A percentile compares a stretch with the other conserved stretches of the same genome.
These are phyloP conservation scores for Arthonia radiata DNA, from an alignment of 495 filamentous ascomycete species.

Conservation along the genomic window DNA sequence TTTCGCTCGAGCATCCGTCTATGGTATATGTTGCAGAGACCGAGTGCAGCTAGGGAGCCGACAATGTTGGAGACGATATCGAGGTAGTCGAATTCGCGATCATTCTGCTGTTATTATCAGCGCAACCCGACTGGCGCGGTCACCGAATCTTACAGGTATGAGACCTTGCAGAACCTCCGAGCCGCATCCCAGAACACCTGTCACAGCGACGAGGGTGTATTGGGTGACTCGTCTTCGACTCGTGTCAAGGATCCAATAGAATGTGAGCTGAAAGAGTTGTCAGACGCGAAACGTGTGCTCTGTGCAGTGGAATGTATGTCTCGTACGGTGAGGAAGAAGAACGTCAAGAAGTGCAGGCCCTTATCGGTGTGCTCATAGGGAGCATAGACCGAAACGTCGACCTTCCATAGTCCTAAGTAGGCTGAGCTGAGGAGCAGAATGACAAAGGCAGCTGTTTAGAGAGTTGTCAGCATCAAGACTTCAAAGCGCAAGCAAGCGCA, in stretches of 20 bases:
- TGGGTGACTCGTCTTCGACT: conserved; percentile 61
- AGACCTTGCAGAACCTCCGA: conserved; percentile 68
- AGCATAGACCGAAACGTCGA: conserved; percentile 12
- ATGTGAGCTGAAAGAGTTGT: conserved; percentile 24
- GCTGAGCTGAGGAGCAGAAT: conserved; percentile 48
- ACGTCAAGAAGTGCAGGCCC: conserved; percentile 64
- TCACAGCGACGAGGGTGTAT: conserved; percentile 61
- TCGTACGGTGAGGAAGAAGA: conserved; percentile 55
- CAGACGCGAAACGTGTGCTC: neutral
- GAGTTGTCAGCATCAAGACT: too few relatives aligned
- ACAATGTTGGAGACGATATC: conserved; percentile 75
- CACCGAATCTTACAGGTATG: conserved; percentile 25
- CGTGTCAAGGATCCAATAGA: conserved; percentile 96
- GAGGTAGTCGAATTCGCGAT: conserved; percentile 55
- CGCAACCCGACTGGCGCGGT: neutral
- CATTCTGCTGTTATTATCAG: conserved; percentile 20
- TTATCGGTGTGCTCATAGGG: conserved; percentile 63
- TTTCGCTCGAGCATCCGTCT: conserved; percentile 83
- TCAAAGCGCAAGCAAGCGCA: too few relatives aligned
- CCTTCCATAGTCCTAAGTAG: conserved; percentile 49
- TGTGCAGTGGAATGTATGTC: conserved; percentile 1
- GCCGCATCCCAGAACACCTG: conserved; percentile 45
- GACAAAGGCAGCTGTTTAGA: conserved; percentile 40
- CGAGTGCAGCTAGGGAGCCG: conserved; percentile 46
- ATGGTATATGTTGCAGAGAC: conserved; percentile 71